Evolutionary conservation across 768 basidiomycete genomes (phyloP).

Genomic region (Mycena alexandri): DNA sequence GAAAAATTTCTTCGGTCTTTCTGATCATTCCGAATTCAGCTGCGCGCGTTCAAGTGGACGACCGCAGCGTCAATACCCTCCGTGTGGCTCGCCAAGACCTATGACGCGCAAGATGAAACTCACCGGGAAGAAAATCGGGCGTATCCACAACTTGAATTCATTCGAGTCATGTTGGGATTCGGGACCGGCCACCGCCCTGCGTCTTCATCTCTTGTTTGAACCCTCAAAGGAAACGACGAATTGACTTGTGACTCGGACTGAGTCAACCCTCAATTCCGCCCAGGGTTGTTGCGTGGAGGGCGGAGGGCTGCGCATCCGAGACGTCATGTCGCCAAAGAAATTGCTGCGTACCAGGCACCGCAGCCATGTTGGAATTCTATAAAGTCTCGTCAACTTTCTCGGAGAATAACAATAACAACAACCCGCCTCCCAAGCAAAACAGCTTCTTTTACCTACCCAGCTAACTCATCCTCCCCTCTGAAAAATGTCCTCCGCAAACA

Average conservation of each 20-base stretch:
- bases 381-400: constrained; percentile 1
- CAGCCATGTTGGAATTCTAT: constrained; percentile 22
- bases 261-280: not conserved
- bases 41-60: no score
- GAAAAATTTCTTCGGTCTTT: no score
- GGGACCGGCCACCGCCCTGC: constrained; percentile 1
- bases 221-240: not conserved
- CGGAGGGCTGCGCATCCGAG: constrained; percentile 12
- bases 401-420: constrained; percentile 18
- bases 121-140: no score
- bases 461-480: not conserved
- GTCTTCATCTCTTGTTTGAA: not conserved
- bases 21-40: no score
- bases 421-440: constrained; percentile 3
- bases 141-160: no score
- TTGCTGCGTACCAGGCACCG: constrained; percentile 9
- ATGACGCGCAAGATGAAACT: no score
- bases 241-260: not conserved
- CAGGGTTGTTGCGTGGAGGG: not conserved
- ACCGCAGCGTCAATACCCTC: no score
- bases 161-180: not conserved
- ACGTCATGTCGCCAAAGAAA: not conserved
- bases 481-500: constrained; percentile 20
- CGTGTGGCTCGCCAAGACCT: no score
- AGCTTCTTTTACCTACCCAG: not conserved